Evolutionary conservation across 2,329 filamentous ascomycete genomes (phyloP), one percentile per base, ranked within the genome.

Genomic region (Incumbomyces delicatus): DNA sequence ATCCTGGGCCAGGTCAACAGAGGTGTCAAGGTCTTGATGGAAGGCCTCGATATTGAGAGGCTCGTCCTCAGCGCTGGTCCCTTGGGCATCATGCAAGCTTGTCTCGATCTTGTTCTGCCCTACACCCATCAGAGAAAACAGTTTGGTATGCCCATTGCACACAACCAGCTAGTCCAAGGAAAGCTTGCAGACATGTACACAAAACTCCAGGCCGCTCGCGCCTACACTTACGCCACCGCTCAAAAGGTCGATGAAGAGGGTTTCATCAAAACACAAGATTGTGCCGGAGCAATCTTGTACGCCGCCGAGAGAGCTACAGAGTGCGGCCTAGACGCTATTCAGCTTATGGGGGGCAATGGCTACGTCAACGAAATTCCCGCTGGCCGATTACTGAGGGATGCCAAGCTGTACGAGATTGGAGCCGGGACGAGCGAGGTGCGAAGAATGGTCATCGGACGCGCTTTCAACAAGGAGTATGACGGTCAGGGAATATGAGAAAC

Each of bases 151-250:
- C 90, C 90, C 1, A 86, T 96, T 53, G 90, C 86, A 0, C 83
- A 92, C 57, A 94, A 95, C 65, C 92, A 98, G 66, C 75, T 96
- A 52, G 76, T 96, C 17, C 92, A 96, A 67, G 90, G 86, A 48
- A 90, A 89, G 62, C 75, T 96, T 38, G 88, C 92, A 47, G 89
- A 96, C 64, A 95, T 98, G 89, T 94, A 96, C 69, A 95, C 88
- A 40, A 94, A 94, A 66, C 77, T 92, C 49, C 83, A 86, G 59
- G 88, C 85, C 10, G 81, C 83, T 13, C 74, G 81, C n/a, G 77
- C 88, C 2, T 95, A 95, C 66, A 96, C 90, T 0, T 94, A 94
- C 61, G 70, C 75, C 32, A 89, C 89, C 0, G 92, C 92, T 2
- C 75, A 77, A 39, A 75, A 77, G 1, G 83, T 95, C 16, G 90